Percentiles rank a stretch among this genome's conserved stretches.
These are phyloP conservation scores for Oemleria cerasiformis DNA, from an alignment of 306 rosid species.

Conservation along the genomic window DNA sequence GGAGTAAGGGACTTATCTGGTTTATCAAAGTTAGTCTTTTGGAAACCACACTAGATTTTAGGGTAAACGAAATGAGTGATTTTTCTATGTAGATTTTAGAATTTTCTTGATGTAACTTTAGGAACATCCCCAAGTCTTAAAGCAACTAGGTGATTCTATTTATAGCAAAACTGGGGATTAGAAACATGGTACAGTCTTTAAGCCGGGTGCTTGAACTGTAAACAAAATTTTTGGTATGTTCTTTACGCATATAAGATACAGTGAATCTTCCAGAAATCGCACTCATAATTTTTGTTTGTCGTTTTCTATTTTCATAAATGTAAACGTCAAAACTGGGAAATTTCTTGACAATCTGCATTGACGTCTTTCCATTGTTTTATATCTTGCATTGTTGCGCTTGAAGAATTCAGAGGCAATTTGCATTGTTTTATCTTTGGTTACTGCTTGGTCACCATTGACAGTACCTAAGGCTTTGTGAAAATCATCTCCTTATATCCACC, in stretches of 20 bases:
- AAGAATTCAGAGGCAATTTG: slow-evolving; percentile 12
- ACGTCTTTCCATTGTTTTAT: not conserved
- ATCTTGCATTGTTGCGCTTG: not conserved
- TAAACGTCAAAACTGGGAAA: not conserved
- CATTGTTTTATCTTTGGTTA: not conserved
- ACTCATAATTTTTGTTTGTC: slow-evolving; percentile 8
- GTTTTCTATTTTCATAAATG: not conserved
- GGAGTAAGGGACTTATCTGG: too few relatives aligned
- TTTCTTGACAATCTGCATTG: not conserved
- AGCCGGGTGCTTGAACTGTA: not conserved
- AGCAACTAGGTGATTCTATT: too few relatives aligned
- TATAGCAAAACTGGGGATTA: not conserved
- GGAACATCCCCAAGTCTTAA: too few relatives aligned
- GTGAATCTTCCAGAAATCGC: not conserved
- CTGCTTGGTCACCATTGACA: not conserved
- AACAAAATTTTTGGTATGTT: slow-evolving; percentile 2
- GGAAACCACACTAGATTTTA: too few relatives aligned
- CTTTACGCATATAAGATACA: not conserved
- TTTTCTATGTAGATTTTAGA: too few relatives aligned
- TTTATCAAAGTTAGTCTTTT: too few relatives aligned
- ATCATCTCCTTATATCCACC: not conserved
- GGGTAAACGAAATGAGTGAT: too few relatives aligned
- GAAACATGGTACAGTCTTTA: not conserved
- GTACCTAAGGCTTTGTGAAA: not conserved
- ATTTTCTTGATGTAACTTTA: too few relatives aligned